Evolutionary conservation across 495 filamentous ascomycete species (phyloP), one percentile per base, ranked within the genome.

Genomic region (Aspergillus diversus): DNA sequence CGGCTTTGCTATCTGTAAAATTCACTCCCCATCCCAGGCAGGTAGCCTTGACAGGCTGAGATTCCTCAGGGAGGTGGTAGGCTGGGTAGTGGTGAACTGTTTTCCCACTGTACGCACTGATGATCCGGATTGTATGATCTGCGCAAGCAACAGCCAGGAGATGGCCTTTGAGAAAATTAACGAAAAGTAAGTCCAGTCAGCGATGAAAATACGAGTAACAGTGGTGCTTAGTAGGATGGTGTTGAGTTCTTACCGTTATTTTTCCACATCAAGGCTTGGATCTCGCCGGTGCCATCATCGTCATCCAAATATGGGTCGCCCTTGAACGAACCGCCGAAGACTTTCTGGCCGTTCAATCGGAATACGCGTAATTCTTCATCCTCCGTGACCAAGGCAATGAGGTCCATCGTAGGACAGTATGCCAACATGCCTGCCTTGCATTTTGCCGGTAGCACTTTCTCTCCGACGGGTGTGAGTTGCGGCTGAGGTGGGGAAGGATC

Each of bases 331-430:
- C 72, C 76, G 7, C 90, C 86, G 68, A 94, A 89, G 3, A 90
- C 87, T 5, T 82, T 77, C 67, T 90, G 88, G 0, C 87, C 87
- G 57, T 90, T 92, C 53, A 91, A 66, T 64, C 92, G 78, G 68
- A 85, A 90, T 11, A 90, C 84, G 57, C 82, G 74, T 42, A 92
- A 70, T 57, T 86, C 79, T 32, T 87, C 82, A 61, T 89, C 84
- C 13, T 83, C 76, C 5, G 87, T 87, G n/a, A 87, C 89, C 37
- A 92, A 77, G 12, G 88, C 88, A 46, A 92, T 77, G 57, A 97
- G 81, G 75, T 95, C 91, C 84, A 94, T 91, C 31, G 86, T 86
- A 9, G 92, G 92, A 76, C 91, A 94, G 74, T 90, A 92, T 15
- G 89, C 80, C 34, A 93, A 69, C 55, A 86, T 81, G 58, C 77